phyloP scores from a whole-genome alignment of 2,329 filamentous ascomycete genomes.

The Diaporthe capsici region DNA sequence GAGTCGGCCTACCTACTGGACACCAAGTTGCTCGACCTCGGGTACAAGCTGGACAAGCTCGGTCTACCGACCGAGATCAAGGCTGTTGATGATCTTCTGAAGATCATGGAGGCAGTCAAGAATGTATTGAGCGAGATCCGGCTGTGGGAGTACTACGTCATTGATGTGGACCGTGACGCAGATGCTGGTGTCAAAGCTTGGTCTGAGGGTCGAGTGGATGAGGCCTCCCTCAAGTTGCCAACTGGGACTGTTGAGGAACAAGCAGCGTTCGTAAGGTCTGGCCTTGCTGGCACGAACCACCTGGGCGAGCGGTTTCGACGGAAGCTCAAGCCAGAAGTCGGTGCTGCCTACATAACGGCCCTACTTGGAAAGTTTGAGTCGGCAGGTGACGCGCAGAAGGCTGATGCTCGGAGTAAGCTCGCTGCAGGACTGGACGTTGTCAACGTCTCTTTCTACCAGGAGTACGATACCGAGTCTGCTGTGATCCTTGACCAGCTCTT shows the following conservation, averaged over 20 bases:
- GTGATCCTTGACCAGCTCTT: conserved; percentile 92
- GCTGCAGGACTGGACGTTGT: conserved; percentile 81
- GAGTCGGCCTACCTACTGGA: conserved; percentile 75
- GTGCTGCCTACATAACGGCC: conserved; percentile 76
- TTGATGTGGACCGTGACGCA: conserved; percentile 82
- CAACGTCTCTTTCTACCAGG: conserved; percentile 90
- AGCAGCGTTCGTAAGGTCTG: conserved; percentile 76
- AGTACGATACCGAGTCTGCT: conserved; percentile 87
- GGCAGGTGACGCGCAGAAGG: conserved; percentile 58
- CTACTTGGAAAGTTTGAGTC: conserved; percentile 76
- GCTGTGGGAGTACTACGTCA: conserved; percentile 94
- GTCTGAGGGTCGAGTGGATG: conserved; percentile 64
- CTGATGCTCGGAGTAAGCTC: conserved; percentile 68
- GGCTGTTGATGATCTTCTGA: conserved; percentile 78
- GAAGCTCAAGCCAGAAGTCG: conserved; percentile 76
- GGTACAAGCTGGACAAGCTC: conserved; percentile 77
- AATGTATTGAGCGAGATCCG: conserved; percentile 82
- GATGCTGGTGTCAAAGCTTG: conserved; percentile 80
- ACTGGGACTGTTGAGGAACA: conserved; percentile 63
- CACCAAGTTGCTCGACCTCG: conserved; percentile 78
- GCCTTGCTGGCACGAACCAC: conserved; percentile 77
- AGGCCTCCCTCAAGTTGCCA: conserved; percentile 64
- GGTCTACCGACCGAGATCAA: conserved; percentile 83
- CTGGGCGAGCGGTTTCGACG: conserved; percentile 87
- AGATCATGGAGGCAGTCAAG: conserved; percentile 89